A percentile compares a stretch with the other conserved stretches of the same genome.
Evolutionary conservation across 192 early-diverging fungal genomes (phyloP).

Genomic region (Entomortierella lignicola): DNA sequence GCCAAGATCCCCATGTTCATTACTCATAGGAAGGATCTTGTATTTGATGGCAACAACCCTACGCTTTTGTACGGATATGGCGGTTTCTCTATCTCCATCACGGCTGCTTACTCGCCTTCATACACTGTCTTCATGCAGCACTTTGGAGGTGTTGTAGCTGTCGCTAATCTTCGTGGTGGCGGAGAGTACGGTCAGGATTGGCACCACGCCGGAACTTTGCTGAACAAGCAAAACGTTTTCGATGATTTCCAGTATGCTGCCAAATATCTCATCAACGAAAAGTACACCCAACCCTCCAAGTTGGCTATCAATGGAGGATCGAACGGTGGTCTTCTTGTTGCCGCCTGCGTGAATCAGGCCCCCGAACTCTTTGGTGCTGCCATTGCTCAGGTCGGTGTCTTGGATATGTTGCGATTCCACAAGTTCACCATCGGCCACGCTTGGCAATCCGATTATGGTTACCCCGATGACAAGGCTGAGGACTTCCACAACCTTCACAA

Average conservation of each 20-base stretch:
- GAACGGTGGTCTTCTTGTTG: constrained; percentile 79
- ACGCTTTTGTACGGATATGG: constrained; percentile 78
- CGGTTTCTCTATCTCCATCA: constrained; percentile 68
- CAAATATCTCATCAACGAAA: constrained; percentile 65
- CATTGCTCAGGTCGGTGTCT: constrained; percentile 75
- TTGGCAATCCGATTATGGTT: constrained; percentile 75
- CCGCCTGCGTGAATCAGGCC: constrained; percentile 77
- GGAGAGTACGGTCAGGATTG: constrained; percentile 70
- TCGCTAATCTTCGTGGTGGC: constrained; percentile 80
- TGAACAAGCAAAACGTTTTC: constrained; percentile 79
- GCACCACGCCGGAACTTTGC: constrained; percentile 64
- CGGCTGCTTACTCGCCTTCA: constrained; percentile 51
- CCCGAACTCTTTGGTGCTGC: constrained; percentile 78
- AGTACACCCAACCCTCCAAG: constrained; percentile 63
- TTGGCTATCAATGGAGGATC: constrained; percentile 75
- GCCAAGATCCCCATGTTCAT: constrained; percentile 79
- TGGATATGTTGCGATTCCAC: constrained; percentile 82
- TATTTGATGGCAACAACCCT: constrained; percentile 67
- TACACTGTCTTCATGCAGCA: constrained; percentile 63
- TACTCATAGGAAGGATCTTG: constrained; percentile 58
- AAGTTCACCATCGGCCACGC: constrained; percentile 83
- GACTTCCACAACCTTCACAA: constrained; percentile 71
- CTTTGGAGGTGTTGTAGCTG: constrained; percentile 66
- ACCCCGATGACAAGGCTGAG: constrained; percentile 70
- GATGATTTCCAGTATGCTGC: constrained; percentile 82